Evolutionary conservation across 2,329 filamentous ascomycete species (phyloP), one percentile per base, ranked within the genome.

Genomic region (Monilinia polystroma): DNA sequence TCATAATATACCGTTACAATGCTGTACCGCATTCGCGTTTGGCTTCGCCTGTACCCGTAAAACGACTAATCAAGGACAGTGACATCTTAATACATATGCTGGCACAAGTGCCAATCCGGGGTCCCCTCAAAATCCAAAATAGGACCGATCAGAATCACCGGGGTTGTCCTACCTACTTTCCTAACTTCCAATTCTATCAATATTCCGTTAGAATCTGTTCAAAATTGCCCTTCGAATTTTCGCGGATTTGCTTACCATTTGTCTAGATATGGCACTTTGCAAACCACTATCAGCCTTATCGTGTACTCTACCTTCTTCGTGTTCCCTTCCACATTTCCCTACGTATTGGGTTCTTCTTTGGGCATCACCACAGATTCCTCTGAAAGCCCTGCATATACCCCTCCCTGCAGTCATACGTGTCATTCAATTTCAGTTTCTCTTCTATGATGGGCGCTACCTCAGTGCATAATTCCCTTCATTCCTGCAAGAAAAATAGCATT

Each of bases 21-120:
- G 20, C 23, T 20, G 45, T 23, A 60, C 58, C 23, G 11, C 45
- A 60, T 60, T 3, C 38, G 11, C 14, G 11, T 51, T 41, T 52
- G 20, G 29, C 45, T 26, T 60, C 45, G 45, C n/a, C 14, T 62
- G 49, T 18, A 60, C 14, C 20, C 29, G 58, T 51, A 12, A 51
- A 51, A 18, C 14, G 32, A 51, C 45, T 38, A 51, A 62, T 38
- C 45, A 51, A 38, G 10, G 45, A 18, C 29, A 62, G 45, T 52
- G 32, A 51, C 58, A 62, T 62, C n/a, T 41, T 29, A 18, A 20
- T 62, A 51, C 45, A 52, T 62, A 51, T 51, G 32, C n/a, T 12
- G n/a, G 14, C 32, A 38, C 32, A 62, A 62, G 58, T 38, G 47
- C 4, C 12, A 62, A 62, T 38, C 45, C 45, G 45, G 58, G 45